A percentile compares a stretch with the other conserved stretches of the same genome.
phyloP scores from a whole-genome alignment of 2,329 filamentous ascomycete species.

The Exophiala sp. region DNA sequence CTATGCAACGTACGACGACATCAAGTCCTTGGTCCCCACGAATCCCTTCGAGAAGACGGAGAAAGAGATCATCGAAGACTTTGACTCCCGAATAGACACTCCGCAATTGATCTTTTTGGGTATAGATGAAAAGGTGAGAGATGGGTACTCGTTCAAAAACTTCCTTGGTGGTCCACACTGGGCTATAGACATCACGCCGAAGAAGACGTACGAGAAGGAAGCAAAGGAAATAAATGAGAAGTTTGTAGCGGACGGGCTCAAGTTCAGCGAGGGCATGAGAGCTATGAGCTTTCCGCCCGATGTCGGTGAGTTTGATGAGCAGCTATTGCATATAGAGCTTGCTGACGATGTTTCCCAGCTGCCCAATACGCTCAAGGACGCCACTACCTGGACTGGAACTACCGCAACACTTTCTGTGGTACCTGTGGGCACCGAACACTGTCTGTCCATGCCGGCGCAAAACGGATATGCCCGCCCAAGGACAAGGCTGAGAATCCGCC shows the following conservation, averaged over 20 bases:
- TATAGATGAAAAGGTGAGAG: conserved; percentile 62
- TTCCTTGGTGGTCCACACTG: conserved; percentile 83
- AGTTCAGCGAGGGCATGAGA: conserved; percentile 65
- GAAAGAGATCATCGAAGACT: conserved; percentile 67
- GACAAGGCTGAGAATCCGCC: conserved; percentile 42
- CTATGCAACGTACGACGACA: conserved; percentile 65
- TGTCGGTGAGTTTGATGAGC: conserved; percentile 50
- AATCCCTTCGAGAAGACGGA: conserved; percentile 70
- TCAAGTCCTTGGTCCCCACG: conserved; percentile 66
- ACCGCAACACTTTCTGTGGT: conserved; percentile 85
- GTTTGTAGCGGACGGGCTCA: conserved; percentile 59
- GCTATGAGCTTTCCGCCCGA: conserved; percentile 58
- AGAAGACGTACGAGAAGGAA: conserved; percentile 58
- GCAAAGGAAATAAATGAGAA: conserved; percentile 59
- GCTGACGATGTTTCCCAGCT: conserved; percentile 51
- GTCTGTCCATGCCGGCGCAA: conserved; percentile 42
- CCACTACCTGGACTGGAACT: conserved; percentile 90
- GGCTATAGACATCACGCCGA: conserved; percentile 81
- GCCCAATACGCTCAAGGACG: conserved; percentile 88
- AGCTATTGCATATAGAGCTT: background rate
- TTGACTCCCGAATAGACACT: conserved; percentile 64
- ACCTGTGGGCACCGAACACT: conserved; percentile 82
- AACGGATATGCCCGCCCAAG: conserved; percentile 44
- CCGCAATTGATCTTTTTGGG: conserved; percentile 82
- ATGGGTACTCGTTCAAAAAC: conserved; percentile 47